Evolutionary conservation across 306 rosid species (phyloP).

Genomic region (Coriaria nepalensis): DNA sequence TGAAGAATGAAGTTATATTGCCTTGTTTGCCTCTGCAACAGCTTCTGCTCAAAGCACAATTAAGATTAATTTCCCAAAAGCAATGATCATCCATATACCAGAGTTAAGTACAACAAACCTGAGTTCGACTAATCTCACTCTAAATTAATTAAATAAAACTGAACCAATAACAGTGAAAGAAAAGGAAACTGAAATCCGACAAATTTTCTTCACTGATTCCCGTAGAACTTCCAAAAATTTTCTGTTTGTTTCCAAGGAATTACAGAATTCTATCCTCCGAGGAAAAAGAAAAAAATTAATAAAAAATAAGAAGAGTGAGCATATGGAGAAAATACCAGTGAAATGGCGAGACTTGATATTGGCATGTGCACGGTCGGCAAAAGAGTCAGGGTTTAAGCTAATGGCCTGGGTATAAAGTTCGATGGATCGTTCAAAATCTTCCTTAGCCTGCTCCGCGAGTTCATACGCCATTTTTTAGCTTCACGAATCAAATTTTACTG

Average conservation of each 20-base stretch:
- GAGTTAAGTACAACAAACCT: background rate
- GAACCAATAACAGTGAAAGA: too few relatives aligned
- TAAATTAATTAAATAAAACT: too few relatives aligned
- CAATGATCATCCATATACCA: too few relatives aligned
- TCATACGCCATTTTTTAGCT: slow-evolving; percentile 22
- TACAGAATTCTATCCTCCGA: background rate
- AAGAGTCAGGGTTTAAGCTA: slow-evolving; percentile 23
- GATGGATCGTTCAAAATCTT: slow-evolving; percentile 28
- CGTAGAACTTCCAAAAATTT: too few relatives aligned
- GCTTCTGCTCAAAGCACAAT: slow-evolving; percentile 14
- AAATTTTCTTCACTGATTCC: background rate
- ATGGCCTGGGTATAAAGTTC: slow-evolving; percentile 36
- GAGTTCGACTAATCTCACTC: too few relatives aligned
- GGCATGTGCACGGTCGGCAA: slow-evolving; percentile 50
- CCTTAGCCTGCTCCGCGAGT: slow-evolving; percentile 38
- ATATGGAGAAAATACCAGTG: slow-evolving; percentile 5
- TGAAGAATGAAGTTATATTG: slow-evolving; percentile 11
- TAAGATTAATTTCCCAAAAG: too few relatives aligned
- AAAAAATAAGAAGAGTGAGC: background rate
- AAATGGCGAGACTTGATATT: slow-evolving; percentile 12
- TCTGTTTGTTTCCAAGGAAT: background rate
- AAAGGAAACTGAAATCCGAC: background rate
- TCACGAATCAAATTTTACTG: too few relatives aligned
- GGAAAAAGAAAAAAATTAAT: background rate
- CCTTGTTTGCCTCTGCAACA: slow-evolving; percentile 13